Conservation (phyloP, 2,329 filamentous ascomycete species). For the Dactylonectria estremocensis region DNA sequence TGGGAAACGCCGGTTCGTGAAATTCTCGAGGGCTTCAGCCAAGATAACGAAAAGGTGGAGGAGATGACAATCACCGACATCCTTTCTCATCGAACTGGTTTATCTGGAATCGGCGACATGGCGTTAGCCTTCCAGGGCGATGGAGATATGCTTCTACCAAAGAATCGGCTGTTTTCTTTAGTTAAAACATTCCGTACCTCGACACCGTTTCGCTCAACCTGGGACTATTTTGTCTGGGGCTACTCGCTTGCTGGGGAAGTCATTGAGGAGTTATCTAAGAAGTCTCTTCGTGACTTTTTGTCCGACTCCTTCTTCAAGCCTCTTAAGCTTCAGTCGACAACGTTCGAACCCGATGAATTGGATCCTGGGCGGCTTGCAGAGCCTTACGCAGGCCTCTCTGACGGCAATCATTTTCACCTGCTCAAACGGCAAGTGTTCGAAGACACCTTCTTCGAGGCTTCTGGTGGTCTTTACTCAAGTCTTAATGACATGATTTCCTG, state of each 20-base stretch:
- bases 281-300: neutral
- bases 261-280: slow-evolving; percentile 3
- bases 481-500: neutral
- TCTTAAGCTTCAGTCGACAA: neutral
- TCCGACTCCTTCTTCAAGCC: neutral
- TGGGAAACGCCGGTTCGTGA: slow-evolving; percentile 1
- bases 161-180: neutral
- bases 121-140: slow-evolving; percentile 17
- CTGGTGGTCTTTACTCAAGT: slow-evolving; percentile 3
- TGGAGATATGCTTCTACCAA: slow-evolving; percentile 17
- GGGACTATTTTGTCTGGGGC: slow-evolving; percentile 22
- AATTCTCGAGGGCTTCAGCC: neutral
- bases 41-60: neutral
- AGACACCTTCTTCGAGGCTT: slow-evolving; percentile 16
- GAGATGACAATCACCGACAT: slow-evolving; percentile 13
- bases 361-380: neutral
- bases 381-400: slow-evolving; percentile 8
- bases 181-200: neutral
- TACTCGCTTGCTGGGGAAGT: slow-evolving; percentile 8
- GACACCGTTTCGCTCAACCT: slow-evolving; percentile 8
- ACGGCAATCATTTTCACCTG: neutral
- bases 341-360: slow-evolving; percentile 4
- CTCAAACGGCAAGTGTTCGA: slow-evolving; percentile 4
- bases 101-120: neutral
- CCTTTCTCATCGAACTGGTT: slow-evolving; percentile 17